A percentile compares a stretch with the other conserved stretches of the same genome.
Conservation (phyloP, 2,329 filamentous ascomycete genomes). For the Stenocarpella maydis region DNA sequence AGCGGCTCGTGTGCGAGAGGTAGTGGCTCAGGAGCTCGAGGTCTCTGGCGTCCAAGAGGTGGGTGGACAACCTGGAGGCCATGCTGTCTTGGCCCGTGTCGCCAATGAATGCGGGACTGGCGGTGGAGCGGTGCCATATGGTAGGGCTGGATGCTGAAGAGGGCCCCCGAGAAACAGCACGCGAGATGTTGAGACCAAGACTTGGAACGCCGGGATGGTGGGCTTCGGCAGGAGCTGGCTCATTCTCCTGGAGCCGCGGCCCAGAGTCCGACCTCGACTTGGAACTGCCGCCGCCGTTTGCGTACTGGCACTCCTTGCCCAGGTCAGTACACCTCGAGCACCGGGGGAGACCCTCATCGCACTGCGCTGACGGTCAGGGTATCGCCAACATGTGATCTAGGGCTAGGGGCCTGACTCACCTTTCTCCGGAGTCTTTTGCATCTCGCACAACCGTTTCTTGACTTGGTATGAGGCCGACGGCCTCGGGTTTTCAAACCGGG, state of each 20-base stretch:
- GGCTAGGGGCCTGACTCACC: neutral
- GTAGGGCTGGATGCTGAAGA: neutral
- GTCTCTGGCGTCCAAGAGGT: conserved; percentile 39
- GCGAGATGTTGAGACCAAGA: neutral
- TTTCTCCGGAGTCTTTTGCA: conserved; percentile 29
- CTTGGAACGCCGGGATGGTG: neutral
- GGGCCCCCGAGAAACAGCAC: neutral
- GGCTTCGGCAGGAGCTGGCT: neutral
- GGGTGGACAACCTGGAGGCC: neutral
- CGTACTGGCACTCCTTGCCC: conserved; percentile 58
- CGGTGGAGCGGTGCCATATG: neutral
- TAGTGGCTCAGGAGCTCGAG: conserved; percentile 51
- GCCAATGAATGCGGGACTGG: neutral
- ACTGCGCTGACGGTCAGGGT: conserved; percentile 5
- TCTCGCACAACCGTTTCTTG: conserved; percentile 24
- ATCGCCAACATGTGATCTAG: neutral
- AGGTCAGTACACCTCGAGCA: conserved; percentile 58
- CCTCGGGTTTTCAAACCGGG: neutral
- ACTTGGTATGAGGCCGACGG: conserved; percentile 27
- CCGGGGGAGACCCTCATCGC: conserved; percentile 58
- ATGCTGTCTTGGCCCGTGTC: neutral
- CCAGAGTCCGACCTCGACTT: neutral
- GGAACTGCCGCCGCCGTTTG: conserved; percentile 33
- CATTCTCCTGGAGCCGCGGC: no score
- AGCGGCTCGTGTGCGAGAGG: conserved; percentile 50